Base-by-base conservation (phyloP, 768 basidiomycete genomes). In the Lepiota brunneoincarnata region DNA sequence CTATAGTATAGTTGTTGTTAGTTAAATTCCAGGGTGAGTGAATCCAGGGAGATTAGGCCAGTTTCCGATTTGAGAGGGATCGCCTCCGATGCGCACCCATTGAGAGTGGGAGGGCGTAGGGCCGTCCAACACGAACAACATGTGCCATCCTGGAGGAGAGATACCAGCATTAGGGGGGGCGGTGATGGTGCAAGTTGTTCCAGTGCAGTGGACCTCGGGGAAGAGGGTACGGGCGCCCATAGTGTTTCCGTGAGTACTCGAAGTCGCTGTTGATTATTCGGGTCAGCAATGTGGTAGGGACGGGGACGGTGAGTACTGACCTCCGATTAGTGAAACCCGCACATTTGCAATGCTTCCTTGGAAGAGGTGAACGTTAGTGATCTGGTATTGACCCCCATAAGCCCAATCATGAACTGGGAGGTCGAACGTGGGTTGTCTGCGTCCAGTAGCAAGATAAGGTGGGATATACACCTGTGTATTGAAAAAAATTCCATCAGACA, bases 31-130 rank as follows among this genome's bases (percentile, higher is more conserved):
- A 1, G 89, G 89, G 1, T 66, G 65, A 1, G 78, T 82, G 63
- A 91, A 91, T 49, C 84, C 89, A 24, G 85, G 78, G 60, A 80
- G 70, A 51, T 81, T 50, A 0, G 89, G 89, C 89, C 89, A 92
- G 58, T 86, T 82, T 0, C 89, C 89, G 10, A 92, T 65, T 49
- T 72, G 20, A 0, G 74, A 77, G 0, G 89, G 89, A 63, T 92
- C 91, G 0, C 87, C 87, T 17, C 90, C 90, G 47, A 92, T 87
- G 23, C 89, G 81, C 11, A 93, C 80, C 83, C 86, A 89, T 10
- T 74, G 67, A 15, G 88, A 87, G 58, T 83, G 79, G 21, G 86
- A 89, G 2, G 91, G 90, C 3, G 88, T 89, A 24, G 87, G 84
- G 1, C 88, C 88, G 49, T 91, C 89, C 24, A 92, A 72, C 42